Conservation (phyloP, 345 rosid species). For the Iberis pinnata region DNA sequence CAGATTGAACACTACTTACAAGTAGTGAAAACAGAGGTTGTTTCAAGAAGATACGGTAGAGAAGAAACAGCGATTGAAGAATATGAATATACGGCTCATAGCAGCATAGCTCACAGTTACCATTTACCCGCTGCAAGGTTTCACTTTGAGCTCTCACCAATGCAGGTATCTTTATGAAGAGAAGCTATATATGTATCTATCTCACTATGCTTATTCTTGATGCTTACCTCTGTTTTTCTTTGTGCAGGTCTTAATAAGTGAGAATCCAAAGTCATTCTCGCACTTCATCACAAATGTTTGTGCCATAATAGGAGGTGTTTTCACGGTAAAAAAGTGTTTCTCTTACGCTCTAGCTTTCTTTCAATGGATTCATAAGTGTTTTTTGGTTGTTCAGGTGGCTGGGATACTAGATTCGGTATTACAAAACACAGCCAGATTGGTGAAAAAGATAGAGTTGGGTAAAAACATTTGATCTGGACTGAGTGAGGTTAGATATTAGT, state of each 20-base stretch:
- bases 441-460: slow-evolving; percentile 84
- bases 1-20: slow-evolving; percentile 98
- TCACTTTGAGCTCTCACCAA: slow-evolving; percentile 91
- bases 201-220: neutral
- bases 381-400: slow-evolving; percentile 73
- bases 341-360: no score
- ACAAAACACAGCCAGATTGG: slow-evolving; percentile 62
- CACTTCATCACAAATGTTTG: slow-evolving; percentile 95
- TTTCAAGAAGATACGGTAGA: slow-evolving; percentile 35
- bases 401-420: slow-evolving; percentile 84
- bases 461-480: slow-evolving; percentile 54
- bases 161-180: slow-evolving; percentile 55
- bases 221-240: slow-evolving; percentile 13
- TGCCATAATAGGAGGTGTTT: slow-evolving; percentile 92
- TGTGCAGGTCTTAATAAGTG: slow-evolving; percentile 67
- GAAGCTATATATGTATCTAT: no score
- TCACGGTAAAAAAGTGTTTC: slow-evolving; percentile 54
- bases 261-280: slow-evolving; percentile 68
- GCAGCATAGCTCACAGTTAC: slow-evolving; percentile 59
- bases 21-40: slow-evolving; percentile 82
- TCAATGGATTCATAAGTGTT: neutral
- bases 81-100: slow-evolving; percentile 91
- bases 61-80: slow-evolving; percentile 54
- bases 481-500: slow-evolving; percentile 14
- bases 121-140: slow-evolving; percentile 71